Conservation (phyloP, 345 rosid genomes). For the Salix suchowensis region DNA sequence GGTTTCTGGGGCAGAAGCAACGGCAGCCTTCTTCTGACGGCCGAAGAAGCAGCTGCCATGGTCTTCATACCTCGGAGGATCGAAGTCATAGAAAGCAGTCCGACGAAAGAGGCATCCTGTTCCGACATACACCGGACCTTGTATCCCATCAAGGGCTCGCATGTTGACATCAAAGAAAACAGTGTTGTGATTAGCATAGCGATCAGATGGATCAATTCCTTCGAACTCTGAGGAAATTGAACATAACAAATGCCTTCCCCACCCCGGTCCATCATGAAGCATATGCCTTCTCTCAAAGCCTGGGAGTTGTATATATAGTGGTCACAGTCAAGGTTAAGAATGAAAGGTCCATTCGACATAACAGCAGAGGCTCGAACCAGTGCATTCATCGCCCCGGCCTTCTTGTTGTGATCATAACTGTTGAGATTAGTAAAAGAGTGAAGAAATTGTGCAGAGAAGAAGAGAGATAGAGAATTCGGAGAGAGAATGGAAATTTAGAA, state of each 20-base stretch:
- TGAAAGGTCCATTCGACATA: constrained; percentile 86
- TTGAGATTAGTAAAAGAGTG: too few species aligned
- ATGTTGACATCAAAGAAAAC: constrained; percentile 83
- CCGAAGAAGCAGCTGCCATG: constrained; percentile 42
- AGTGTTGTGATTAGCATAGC: constrained; percentile 78
- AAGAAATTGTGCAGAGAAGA: too few species aligned
- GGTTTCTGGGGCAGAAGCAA: constrained; percentile 36
- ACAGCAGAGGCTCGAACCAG: constrained; percentile 77
- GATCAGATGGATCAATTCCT: constrained; percentile 79
- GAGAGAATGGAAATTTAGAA: too few species aligned
- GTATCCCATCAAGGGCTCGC: constrained; percentile 78
- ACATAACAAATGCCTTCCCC: constrained; percentile 64
- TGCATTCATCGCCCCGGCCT: constrained; percentile 94
- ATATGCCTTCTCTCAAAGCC: constrained; percentile 74
- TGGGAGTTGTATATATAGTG: constrained; percentile 69
- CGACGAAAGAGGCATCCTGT: constrained; percentile 87
- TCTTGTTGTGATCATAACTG: constrained; percentile 88
- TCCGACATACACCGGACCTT: constrained; percentile 87
- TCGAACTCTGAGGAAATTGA: constrained; percentile 86
- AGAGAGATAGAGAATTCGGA: too few species aligned
- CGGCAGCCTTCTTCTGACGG: constrained; percentile 33
- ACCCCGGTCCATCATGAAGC: constrained; percentile 78
- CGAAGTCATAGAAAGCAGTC: constrained; percentile 68
- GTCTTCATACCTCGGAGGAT: constrained; percentile 46
- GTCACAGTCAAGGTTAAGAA: constrained; percentile 81